phyloP scores from a whole-genome alignment of 169 alveolate genomes.

The Cryptosporidium sp. region DNA sequence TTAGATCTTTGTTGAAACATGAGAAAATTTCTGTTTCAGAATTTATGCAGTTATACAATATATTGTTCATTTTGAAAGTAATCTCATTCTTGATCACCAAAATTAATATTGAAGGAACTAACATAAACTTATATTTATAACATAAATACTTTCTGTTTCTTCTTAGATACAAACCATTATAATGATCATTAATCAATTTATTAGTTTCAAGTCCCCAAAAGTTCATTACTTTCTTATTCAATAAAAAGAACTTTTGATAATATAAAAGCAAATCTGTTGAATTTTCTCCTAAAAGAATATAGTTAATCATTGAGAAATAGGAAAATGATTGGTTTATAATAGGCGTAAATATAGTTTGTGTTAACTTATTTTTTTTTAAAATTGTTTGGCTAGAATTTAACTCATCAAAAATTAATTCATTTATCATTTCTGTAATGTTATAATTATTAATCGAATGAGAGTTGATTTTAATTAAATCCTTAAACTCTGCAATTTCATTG shows the following conservation, averaged over 20 bases:
- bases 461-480: not conserved
- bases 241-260: slow-evolving; percentile 33
- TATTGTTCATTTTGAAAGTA: not conserved
- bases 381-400: slow-evolving; percentile 6
- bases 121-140: slow-evolving; percentile 16
- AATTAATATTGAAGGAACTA: not conserved
- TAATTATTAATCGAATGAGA: not conserved
- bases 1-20: not conserved
- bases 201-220: slow-evolving; percentile 17
- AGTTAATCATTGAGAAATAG: slow-evolving; percentile 33
- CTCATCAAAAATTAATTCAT: slow-evolving; percentile 50
- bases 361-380: slow-evolving; percentile 37
- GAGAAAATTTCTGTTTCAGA: not conserved
- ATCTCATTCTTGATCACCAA: slow-evolving; percentile 14
- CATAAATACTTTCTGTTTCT: slow-evolving; percentile 60
- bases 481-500: not conserved
- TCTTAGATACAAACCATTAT: slow-evolving; percentile 48
- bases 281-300: not conserved
- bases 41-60: not conserved
- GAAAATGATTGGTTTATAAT: slow-evolving; percentile 5
- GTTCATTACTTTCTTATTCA: slow-evolving; percentile 8
- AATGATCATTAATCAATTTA: slow-evolving; percentile 47
- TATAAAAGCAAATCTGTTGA: not conserved
- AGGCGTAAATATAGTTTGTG: slow-evolving; percentile 11
- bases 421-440: not conserved